Conservation (phyloP, 1,139 yeast genomes). For the Lodderomyces elongisporus region DNA sequence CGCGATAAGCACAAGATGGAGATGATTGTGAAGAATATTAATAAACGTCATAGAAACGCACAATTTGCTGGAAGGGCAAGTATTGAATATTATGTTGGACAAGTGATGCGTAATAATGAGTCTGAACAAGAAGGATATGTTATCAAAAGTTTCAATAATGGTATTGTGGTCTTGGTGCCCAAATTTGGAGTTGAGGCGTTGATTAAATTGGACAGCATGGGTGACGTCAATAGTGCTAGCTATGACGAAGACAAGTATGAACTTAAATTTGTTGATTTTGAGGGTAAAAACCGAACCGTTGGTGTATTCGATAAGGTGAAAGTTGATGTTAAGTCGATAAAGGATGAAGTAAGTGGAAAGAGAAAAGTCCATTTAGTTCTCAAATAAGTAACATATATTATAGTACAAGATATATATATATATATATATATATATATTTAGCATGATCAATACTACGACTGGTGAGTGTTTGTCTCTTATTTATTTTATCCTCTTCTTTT, state of each 20-base stretch:
- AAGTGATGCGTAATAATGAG: conserved; percentile 82
- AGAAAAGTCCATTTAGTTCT: conserved; percentile 79
- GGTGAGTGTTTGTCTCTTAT: too few species aligned
- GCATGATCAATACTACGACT: background rate
- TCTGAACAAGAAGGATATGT: conserved; percentile 82
- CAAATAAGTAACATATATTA: conserved; percentile 22
- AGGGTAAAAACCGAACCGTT: conserved; percentile 44
- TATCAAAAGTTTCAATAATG: conserved; percentile 89
- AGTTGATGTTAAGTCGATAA: conserved; percentile 74
- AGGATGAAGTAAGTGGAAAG: conserved; percentile 88
- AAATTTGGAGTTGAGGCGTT: conserved; percentile 95
- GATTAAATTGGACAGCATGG: conserved; percentile 73
- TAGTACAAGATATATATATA: background rate
- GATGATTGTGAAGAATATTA: conserved; percentile 79
- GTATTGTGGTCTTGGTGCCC: conserved; percentile 94
- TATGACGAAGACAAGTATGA: conserved; percentile 78
- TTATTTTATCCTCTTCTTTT: background rate
- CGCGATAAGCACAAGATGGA: conserved; percentile 92
- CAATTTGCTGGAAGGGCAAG: conserved; percentile 99
- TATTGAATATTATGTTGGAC: conserved; percentile 96
- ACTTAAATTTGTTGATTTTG: conserved; percentile 47
- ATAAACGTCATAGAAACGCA: conserved; percentile 93
- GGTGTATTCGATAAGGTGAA: conserved; percentile 81
- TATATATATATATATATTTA: conserved; percentile 2
- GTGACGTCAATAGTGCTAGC: conserved; percentile 58